Evolutionary conservation across 1,139 yeast species (phyloP), one percentile per base, ranked within the genome.

Genomic region (Yarrowia galli): DNA sequence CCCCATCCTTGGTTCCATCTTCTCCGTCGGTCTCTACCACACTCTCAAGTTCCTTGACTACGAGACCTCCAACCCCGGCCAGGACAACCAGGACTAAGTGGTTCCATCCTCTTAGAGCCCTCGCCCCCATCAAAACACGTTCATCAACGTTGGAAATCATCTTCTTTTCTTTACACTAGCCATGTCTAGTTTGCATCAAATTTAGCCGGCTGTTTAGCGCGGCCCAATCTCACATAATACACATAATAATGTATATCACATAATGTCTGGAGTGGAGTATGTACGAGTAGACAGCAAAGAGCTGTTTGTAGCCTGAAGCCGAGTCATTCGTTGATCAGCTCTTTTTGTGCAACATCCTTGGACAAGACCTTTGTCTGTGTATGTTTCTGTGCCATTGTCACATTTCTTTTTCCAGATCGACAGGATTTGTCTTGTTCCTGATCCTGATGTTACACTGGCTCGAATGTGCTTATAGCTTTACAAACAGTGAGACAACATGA

Each of bases 61-160:
- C 80, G 87, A 87, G 79, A 86, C 91, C 71, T 83, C 87, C 78
- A 87, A 87, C 81, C 90, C 91, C 70, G 89, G 89, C 70, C 91
- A 87, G 80, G 91, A 87, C 76, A 79, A 80, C 69, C 84, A 80
- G 67, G 75, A 71, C 68, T 74, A 74, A 72, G 7, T 13, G 18
- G 43, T 23, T 35, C 16, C 16, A 13, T 8, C 28, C 6, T 5
- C 20, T 16, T n/a, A n/a, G n/a, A n/a, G n/a, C n/a, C n/a, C n/a
- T n/a, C n/a, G n/a, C n/a, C n/a, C n/a, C n/a, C n/a, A n/a, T 22
- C 16, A 25, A 48, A 48, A 22, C 36, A 7, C 51, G 51, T 49
- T 49, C 54, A 28, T 49, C 40, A 32, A 49, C 56, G 54, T 32
- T 48, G 16, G 22, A 18, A 32, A 20, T 36, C 58, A 35, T 53